phyloP scores from a whole-genome alignment of 2,329 filamentous ascomycete species.

The Coniochaeta pulveracea region DNA sequence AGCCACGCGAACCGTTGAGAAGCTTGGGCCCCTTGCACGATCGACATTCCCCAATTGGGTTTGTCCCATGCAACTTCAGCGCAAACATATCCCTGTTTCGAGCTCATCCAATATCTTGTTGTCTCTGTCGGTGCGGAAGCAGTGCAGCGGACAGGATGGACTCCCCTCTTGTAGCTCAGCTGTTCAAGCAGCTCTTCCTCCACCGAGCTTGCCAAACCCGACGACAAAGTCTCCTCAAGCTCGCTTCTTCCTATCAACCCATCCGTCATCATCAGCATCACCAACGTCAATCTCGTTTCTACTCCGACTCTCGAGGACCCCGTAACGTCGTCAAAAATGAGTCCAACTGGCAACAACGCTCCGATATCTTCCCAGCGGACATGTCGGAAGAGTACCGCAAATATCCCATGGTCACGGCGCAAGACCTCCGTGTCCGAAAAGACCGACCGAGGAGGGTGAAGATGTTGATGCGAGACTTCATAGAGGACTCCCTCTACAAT shows the following conservation, averaged over 20 bases:
- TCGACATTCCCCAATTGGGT: too few species aligned
- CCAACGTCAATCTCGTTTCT: slow-evolving; percentile 19
- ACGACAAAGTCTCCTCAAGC: slow-evolving; percentile 26
- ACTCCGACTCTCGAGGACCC: slow-evolving; percentile 6
- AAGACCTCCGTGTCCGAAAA: slow-evolving; percentile 58
- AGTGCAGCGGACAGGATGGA: slow-evolving; percentile 68
- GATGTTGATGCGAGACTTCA: slow-evolving; percentile 96
- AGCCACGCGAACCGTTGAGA: too few species aligned
- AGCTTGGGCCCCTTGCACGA: too few species aligned
- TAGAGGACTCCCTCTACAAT: slow-evolving; percentile 97
- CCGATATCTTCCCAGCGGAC: slow-evolving; percentile 62
- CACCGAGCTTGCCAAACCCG: slow-evolving; percentile 54
- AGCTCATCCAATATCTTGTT: too few species aligned
- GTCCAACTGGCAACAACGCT: slow-evolving; percentile 78
- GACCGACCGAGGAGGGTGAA: slow-evolving; percentile 81
- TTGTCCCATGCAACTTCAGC: too few species aligned
- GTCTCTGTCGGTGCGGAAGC: too few species aligned
- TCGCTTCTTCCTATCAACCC: slow-evolving; percentile 26
- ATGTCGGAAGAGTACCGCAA: slow-evolving; percentile 68
- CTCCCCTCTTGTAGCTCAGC: slow-evolving; percentile 62
- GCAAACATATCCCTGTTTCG: too few species aligned
- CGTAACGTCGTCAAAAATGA: slow-evolving; percentile 33
- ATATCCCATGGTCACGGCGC: slow-evolving; percentile 78
- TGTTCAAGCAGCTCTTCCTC: slow-evolving; percentile 78
- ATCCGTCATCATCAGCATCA: slow-evolving; percentile 24